phyloP scores from a whole-genome alignment of 495 filamentous ascomycete species.

The Parathielavia hyrcaniae region DNA sequence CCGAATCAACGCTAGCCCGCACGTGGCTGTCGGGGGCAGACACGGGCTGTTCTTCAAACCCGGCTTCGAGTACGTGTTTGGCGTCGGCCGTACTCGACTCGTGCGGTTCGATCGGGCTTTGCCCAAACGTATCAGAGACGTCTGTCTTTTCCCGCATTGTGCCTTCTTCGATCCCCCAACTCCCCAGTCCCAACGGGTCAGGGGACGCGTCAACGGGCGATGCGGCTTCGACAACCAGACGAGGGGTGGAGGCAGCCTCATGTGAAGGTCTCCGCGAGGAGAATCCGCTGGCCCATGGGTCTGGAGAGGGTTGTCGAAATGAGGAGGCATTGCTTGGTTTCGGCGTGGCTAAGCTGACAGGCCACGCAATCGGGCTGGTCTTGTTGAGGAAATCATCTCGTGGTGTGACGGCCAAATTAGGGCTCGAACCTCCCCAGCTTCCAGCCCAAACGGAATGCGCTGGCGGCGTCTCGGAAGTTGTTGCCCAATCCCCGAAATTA shows the following conservation, averaged over 20 bases:
- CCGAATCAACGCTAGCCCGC: constrained; percentile 19
- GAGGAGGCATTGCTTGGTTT: constrained; percentile 25
- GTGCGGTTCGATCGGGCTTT: background rate
- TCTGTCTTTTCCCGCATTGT: constrained; percentile 8
- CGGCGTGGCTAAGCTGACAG: constrained; percentile 34
- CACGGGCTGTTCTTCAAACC: background rate
- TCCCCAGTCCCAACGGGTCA: background rate
- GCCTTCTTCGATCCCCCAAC: background rate
- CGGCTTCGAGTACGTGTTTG: too few relatives aligned
- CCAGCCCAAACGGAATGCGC: constrained; percentile 36
- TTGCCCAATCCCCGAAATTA: constrained; percentile 40
- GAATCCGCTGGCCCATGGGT: constrained; percentile 45
- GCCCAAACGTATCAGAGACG: background rate
- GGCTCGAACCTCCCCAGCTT: constrained; percentile 30
- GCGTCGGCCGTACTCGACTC: background rate
- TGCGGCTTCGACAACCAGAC: constrained; percentile 19
- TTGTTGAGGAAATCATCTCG: constrained; percentile 29
- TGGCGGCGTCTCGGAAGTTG: constrained; percentile 24
- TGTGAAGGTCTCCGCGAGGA: constrained; percentile 18
- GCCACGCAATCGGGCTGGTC: constrained; percentile 38
- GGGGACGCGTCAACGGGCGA: background rate
- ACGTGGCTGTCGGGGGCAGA: constrained; percentile 6
- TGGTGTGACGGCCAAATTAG: constrained; percentile 31
- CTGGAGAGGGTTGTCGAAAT: constrained; percentile 46
- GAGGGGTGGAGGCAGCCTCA: constrained; percentile 22